Base-by-base conservation (phyloP, 2,329 filamentous ascomycete genomes). In the Penicillium paneum region DNA sequence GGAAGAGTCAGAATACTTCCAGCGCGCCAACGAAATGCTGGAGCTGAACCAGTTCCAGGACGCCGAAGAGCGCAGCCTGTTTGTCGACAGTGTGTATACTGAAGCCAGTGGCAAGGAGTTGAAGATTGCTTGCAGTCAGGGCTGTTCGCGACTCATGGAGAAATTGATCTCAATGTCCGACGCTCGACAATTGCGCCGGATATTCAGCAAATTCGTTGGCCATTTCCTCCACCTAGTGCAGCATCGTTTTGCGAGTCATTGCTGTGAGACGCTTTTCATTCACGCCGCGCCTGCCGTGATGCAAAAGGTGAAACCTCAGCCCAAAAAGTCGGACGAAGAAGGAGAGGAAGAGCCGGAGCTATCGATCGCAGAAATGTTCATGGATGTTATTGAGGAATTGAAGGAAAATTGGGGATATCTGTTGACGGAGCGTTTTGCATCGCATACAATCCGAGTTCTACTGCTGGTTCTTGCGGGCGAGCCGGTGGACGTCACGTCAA, bases 171-270 rank as follows among this genome's bases (percentile, higher is more conserved):
- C 92, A 50, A 78, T 96, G 59, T 93, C 91, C 28, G 88, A 84
- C 32, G 81, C 87, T 31, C 77, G 78, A 17, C 94, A 97, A 75
- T 87, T 96, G 73, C 96, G 96, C 79, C 81, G 81, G 44, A 76
- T 99, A 19, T 97, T 97, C 71, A 83, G 84, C 61, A 90, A 89
- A 41, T 97, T 97, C 71, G 86, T 81, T 19, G 87, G 88, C 32
- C 90, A 97, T 74, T 96, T 97, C 74, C 78, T 93, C 55, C 88
- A 92, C 65, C 82, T 99, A 28, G 86, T 97, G 48, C 92, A 95
- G 71, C 94, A 99, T 75, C 88, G 94, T 17, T 99, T 99, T 67
- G 94, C 94, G 5, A 96, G 92, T 57, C 94, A 99, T 77, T 97
- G 93, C 75, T 97, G 92, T 71, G 94, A 99, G 76, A 90, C 90